Conservation (phyloP, 495 filamentous ascomycete genomes). For the Glonium stellatum region DNA sequence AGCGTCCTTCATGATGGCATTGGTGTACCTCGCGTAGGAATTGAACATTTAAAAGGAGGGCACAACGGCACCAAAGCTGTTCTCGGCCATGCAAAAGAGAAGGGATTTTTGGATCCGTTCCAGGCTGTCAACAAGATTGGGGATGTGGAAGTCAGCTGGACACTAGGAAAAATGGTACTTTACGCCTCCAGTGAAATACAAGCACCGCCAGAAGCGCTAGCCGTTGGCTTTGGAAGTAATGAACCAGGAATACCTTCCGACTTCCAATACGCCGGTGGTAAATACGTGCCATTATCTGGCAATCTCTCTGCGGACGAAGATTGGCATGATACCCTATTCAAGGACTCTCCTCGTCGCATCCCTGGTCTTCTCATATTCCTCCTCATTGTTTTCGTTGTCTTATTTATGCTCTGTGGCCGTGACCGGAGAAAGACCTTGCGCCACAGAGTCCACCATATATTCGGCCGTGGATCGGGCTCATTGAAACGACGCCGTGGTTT, state of each 20-base stretch:
- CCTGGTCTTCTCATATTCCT: conserved; percentile 68
- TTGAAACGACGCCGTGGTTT: conserved; percentile 42
- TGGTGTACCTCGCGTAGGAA: conserved; percentile 79
- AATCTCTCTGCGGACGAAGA: conserved; percentile 43
- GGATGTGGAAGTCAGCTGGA: conserved; percentile 95
- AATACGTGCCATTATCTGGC: conserved; percentile 6
- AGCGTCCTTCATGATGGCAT: conserved; percentile 94
- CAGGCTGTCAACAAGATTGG: conserved; percentile 90
- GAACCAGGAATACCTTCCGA: conserved; percentile 57
- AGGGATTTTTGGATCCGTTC: conserved; percentile 82
- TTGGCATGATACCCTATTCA: conserved; percentile 68
- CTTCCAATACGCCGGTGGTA: conserved; percentile 76
- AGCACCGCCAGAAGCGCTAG: conserved; percentile 51
- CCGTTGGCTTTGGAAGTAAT: conserved; percentile 92
- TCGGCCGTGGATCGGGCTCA: conserved; percentile 45
- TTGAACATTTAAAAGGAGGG: conserved; percentile 51
- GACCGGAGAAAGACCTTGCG: conserved; percentile 64
- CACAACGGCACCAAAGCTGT: conserved; percentile 74
- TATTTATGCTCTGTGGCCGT: conserved; percentile 62
- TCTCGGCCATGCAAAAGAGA: conserved; percentile 60
- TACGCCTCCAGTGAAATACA: conserved; percentile 88
- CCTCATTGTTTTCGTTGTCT: conserved; percentile 59
- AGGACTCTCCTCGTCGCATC: conserved; percentile 56
- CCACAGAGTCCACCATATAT: conserved; percentile 46
- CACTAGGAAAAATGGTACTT: conserved; percentile 93